Conservation (phyloP, 2,329 filamentous ascomycete genomes). For the Cordyceps tenuipes region DNA sequence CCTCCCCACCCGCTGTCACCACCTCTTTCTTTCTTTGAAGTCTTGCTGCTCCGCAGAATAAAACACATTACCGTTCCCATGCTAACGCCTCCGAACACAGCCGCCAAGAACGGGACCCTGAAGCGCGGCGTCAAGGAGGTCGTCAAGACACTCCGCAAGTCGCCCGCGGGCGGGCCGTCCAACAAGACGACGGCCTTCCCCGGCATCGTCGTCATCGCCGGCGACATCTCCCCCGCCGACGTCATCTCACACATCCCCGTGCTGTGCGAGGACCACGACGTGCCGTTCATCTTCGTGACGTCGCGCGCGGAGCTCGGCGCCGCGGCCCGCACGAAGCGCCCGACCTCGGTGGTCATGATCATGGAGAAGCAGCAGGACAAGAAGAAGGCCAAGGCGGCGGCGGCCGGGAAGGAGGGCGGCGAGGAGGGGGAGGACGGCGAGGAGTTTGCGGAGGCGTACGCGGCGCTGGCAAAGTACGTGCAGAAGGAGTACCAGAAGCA, state of each 20-base stretch:
- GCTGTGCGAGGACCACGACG: conserved; percentile 94
- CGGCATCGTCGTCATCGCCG: conserved; percentile 82
- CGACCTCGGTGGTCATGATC: conserved; percentile 93
- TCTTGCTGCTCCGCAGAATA: no score
- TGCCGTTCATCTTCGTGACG: conserved; percentile 91
- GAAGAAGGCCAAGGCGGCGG: conserved; percentile 25
- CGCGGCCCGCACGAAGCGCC: conserved; percentile 89
- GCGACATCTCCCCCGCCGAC: conserved; percentile 96
- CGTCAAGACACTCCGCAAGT: conserved; percentile 96
- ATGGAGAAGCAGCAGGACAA: conserved; percentile 45
- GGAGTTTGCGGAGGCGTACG: conserved; percentile 56
- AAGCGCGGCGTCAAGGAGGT: conserved; percentile 99
- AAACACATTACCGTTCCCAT: no score
- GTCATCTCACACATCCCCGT: conserved; percentile 98
- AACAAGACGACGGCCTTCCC: conserved; percentile 47
- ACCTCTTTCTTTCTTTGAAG: no score
- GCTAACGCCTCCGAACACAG: conserved; percentile 40
- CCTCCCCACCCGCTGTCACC: no score
- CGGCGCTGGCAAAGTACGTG: conserved; percentile 55
- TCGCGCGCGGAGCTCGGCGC: conserved; percentile 90
- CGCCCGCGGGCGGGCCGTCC: conserved; percentile 56
- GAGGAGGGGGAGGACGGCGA: conserved; percentile 37
- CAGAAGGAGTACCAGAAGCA: conserved; percentile 58
- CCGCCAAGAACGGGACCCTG: conserved; percentile 88
- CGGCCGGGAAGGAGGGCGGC: conserved; percentile 30